phyloP scores from a whole-genome alignment of 2,329 filamentous ascomycete genomes.

The Apiospora koreana region DNA sequence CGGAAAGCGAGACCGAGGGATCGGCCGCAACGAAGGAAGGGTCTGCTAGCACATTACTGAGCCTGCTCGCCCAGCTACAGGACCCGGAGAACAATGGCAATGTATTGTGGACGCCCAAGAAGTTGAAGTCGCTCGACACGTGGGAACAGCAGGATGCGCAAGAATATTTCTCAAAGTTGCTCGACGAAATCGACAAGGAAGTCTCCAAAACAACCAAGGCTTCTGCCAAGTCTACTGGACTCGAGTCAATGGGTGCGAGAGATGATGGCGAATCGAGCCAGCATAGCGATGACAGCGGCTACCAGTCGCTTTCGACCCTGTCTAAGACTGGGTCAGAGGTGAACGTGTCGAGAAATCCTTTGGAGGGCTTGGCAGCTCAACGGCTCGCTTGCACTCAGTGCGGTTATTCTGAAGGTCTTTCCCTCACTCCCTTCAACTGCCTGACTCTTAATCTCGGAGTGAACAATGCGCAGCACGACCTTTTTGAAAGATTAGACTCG shows the following conservation, averaged over 20 bases:
- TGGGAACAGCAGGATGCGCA: constrained; percentile 98
- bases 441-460: constrained; percentile 80
- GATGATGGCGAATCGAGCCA: constrained; percentile 45
- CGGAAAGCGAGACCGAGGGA: constrained; percentile 17
- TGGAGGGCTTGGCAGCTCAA: constrained; percentile 87
- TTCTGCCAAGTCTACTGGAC: constrained; percentile 35
- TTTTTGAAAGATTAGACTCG: constrained; percentile 79
- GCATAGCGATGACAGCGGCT: constrained; percentile 59
- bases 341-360: constrained; percentile 64
- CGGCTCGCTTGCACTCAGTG: constrained; percentile 85
- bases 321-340: constrained; percentile 38
- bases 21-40: constrained; percentile 28
- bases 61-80: constrained; percentile 71
- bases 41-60: constrained; percentile 55
- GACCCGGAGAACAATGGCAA: constrained; percentile 69
- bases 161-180: constrained; percentile 90
- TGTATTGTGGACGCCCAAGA: constrained; percentile 78
- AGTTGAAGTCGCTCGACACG: constrained; percentile 89
- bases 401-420: constrained; percentile 83
- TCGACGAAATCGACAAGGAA: constrained; percentile 84
- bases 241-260: constrained; percentile 39
- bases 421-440: constrained; percentile 91
- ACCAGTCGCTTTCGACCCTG: constrained; percentile 46
- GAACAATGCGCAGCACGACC: constrained; percentile 61
- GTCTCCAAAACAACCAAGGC: constrained; percentile 51